Base-by-base conservation (phyloP, 78 protist genomes). In the Dictyostelium firmibasis region DNA sequence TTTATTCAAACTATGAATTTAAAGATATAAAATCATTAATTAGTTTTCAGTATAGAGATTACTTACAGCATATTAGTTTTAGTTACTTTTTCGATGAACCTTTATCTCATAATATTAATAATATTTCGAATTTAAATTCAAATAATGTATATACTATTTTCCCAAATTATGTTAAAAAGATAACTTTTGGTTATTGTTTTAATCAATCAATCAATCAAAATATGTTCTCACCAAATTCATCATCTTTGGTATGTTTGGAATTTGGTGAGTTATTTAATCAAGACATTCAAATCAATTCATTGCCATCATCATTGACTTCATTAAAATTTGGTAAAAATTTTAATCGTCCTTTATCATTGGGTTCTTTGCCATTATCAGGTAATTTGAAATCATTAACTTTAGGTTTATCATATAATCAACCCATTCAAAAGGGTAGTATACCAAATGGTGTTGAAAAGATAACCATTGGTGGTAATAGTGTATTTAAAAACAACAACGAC, bases 341-440 rank as follows among this genome's bases (percentile, higher is more conserved):
- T 14, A 35, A 38, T 36, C 25, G 36, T 36, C 82, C 44, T 23
- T 23, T 75, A 38, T 31, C 44, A 8, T 7, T 38, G 1, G 84
- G 84, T 2, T 25, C 38, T 11, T 23, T 78, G 44, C 84, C 84
- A 78, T 13, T 13, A 9, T 27, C 33, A 10, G 77, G 41, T 31
- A 25, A 70, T 70, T 70, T 70, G 31, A 70, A 70, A 70, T 27
- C 77, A 31, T 31, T 85, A 14, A 67, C 74, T n/a, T 29, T 85
- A 72, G 91, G 91, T 31, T 74, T 38, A 16, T 43, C 44, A 0
- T 85, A 41, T 31, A 85, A 85, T 31, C 70, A 64, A 43, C 91
- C 77, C 8, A 67, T 85, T 70, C n/a, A 25, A n/a, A 10, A 53
- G 4, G 91, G 82, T 4, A 13, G 67, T 0, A 70, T 85, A 25